Evolutionary conservation across 2,329 filamentous ascomycete genomes (phyloP), one percentile per base, ranked within the genome.

Genomic region (Aspergillus aculeatus): DNA sequence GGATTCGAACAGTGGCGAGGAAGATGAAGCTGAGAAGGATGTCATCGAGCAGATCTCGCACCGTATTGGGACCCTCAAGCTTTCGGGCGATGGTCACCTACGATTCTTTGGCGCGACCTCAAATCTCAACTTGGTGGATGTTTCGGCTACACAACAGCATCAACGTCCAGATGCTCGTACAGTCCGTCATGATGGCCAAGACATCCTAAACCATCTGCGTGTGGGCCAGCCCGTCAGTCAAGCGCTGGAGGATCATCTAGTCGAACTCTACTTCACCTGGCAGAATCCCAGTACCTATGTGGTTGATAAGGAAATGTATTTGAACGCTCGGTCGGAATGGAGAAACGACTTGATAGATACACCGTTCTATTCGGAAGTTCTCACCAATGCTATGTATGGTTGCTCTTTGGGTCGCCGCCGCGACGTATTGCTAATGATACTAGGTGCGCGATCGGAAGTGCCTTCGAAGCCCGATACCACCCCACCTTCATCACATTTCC

Each of bases 211-310:
- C 47, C 73, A 79, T 49, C 71, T 78, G 19, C 74, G 77, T 1
- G 69, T 81, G 12, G 74, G 74, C 19, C 76, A 79, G 61, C 57
- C 71, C 4, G 75, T 80, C 16, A 75, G 78, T 32, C 70, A 72
- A 21, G 71, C 69, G 4, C 62, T 81, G 5, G 79, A 80, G 56
- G 71, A 77, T 29, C 80, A 81, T 64, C 71, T 82, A 1, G 69
- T 79, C 5, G 72, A 76, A 35, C 71, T 81, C 0, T 82, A 78
- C 57, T 82, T 82, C 57, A 75, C 78, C 1, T 82, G 80, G 80
- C 78, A 82, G 63, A 80, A 82, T 50, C 73, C 79, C 5, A 76
- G 75, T 47, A 77, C 78, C 50, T 77, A 80, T 50, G 73, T 80
- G 1, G 77, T 82, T 2, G 78, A 82, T 56, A 75, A 76, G 48